These are phyloP conservation scores for Hordeum pubiflorum DNA, from an alignment of 202 grass and related monocot genomes.

Conservation along the genomic window DNA sequence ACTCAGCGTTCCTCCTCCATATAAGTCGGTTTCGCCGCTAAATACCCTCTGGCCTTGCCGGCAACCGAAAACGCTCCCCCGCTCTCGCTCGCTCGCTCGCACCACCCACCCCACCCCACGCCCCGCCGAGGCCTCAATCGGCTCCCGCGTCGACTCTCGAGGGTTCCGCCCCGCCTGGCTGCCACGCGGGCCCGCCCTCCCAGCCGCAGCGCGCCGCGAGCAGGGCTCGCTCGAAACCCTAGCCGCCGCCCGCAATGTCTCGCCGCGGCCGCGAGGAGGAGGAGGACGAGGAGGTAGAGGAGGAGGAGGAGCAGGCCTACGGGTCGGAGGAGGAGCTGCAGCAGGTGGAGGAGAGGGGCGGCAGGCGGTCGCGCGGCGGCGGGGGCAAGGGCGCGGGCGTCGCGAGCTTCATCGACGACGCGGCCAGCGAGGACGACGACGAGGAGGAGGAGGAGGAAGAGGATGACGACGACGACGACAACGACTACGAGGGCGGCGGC, in stretches of 20 bases:
- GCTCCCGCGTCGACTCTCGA: neutral
- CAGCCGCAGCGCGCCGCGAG: neutral
- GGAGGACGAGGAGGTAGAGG: conserved; percentile 10
- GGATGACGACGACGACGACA: conserved; percentile 14
- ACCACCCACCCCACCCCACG: neutral
- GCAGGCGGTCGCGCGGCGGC: conserved; percentile 16
- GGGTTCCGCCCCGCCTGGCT: neutral
- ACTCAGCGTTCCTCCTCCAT: neutral
- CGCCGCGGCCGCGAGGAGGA: conserved; percentile 29
- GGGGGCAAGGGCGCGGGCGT: conserved; percentile 11
- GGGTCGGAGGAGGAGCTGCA: conserved; percentile 27
- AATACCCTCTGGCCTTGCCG: neutral
- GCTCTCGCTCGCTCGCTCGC: too few relatives aligned
- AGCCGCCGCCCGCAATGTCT: conserved; percentile 39
- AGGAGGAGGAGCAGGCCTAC: conserved; percentile 16
- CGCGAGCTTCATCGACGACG: conserved; percentile 60
- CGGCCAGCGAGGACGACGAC: conserved; percentile 56
- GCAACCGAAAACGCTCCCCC: neutral
- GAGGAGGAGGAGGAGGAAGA: conserved; percentile 49
- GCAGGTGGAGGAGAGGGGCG: conserved; percentile 27
- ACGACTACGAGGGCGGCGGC: conserved; percentile 1
- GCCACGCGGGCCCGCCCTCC: neutral
- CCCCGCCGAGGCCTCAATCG: neutral
- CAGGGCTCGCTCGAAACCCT: conserved; percentile 26
- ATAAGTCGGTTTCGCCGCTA: neutral